Evolutionary conservation across 352 stramenopile genomes (phyloP), one percentile per base, ranked within the genome.

Genomic region (Plasmopara viticola): DNA sequence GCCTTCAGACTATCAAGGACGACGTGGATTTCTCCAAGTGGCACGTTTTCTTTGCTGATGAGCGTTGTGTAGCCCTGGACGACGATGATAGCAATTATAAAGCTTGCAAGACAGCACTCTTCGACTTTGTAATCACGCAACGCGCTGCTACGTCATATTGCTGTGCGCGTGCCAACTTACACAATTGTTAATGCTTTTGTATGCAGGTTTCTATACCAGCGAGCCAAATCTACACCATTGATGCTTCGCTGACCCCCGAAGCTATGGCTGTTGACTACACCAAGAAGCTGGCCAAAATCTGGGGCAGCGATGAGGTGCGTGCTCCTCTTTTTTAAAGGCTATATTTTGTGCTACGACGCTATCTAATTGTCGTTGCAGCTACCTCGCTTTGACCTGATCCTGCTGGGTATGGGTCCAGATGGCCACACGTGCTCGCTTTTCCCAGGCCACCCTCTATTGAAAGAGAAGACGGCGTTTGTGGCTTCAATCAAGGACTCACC

Each of bases 401-500:
- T 99, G 35, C 75, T 99, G 4, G 97, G 97, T 34, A 98, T 99
- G 80, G 97, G 97, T 17, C 95, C 96, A 5, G 97, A 99, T 66
- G 97, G 97, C 10, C 97, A 99, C 78, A 99, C 96, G 14, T 98
- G 94, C 68, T 98, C 93, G 45, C 78, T 99, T 15, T 99, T 99
- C 72, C 96, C 96, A 0, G 83, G 78, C 30, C 96, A 99, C 68
- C 56, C 70, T 40, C 74, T 99, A 30, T 61, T 99, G n/a, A 48
- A 87, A 58, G 78, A 98, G 66, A 67, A 69, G 13, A 67, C 63
- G 48, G 63, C 83, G 28, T 88, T 91, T 31, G 95, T 99, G 14
- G 87, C 90, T 13, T 83, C 81, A n/a, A 98, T 99, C 67, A 68
- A 90, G 17, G 95, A 99, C 77, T 99, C 95, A 28, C 96, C 97